Percentiles rank a stretch among this genome's conserved stretches.
Conservation (phyloP, 257 asterid species). For the Ligustrum vulgare region DNA sequence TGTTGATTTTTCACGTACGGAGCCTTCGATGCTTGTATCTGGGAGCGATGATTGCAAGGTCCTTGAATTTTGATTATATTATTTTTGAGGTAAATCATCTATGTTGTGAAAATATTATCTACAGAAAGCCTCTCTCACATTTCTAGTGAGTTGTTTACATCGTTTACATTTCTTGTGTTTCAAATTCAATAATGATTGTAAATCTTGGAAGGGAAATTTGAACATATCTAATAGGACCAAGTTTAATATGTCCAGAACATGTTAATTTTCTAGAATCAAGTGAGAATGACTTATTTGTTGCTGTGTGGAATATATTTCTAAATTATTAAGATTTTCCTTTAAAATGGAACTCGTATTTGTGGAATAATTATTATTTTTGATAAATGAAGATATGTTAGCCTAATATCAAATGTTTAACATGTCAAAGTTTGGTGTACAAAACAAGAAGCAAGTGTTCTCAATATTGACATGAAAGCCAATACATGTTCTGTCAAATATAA, state of each 20-base stretch:
- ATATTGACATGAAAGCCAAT: slow-evolving; percentile 89
- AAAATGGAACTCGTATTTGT: not conserved
- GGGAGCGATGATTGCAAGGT: too few species aligned
- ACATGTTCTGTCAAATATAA: too few species aligned
- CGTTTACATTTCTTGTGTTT: too few species aligned
- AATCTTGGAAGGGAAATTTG: not conserved
- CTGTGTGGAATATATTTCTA: not conserved
- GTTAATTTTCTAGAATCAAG: not conserved
- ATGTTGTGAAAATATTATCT: too few species aligned
- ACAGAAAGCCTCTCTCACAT: too few species aligned
- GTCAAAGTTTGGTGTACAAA: slow-evolving; percentile 88
- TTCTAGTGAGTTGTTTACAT: too few species aligned
- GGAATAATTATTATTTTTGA: not conserved
- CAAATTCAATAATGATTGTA: too few species aligned
- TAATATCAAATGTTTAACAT: slow-evolving; percentile 40
- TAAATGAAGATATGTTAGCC: not conserved
- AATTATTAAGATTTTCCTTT: not conserved
- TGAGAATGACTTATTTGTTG: not conserved
- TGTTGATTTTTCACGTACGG: too few species aligned
- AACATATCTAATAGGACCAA: not conserved
- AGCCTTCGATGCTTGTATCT: slow-evolving; percentile 85
- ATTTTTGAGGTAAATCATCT: too few species aligned
- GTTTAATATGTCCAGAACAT: not conserved
- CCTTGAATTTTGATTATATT: too few species aligned
- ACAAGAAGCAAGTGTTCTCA: slow-evolving; percentile 80